phyloP scores from a whole-genome alignment of 768 basidiomycete genomes.

The Tremella yokohamensis region DNA sequence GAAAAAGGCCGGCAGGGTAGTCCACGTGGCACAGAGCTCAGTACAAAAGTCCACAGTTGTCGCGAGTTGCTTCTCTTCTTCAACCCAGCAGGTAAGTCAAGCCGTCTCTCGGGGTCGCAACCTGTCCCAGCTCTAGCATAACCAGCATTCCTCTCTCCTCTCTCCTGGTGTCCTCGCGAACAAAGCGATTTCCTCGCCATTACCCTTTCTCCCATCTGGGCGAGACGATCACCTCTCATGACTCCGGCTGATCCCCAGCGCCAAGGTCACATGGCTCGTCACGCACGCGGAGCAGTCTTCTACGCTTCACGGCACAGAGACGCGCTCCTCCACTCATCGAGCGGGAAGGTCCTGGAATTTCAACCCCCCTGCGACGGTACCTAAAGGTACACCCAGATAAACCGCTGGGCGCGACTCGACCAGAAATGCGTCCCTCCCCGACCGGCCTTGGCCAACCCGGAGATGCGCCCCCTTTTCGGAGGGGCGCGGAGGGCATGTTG shows the following conservation, averaged over 20 bases:
- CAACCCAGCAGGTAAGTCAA: constrained; percentile 15
- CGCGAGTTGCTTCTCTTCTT: neutral
- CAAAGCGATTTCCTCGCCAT: neutral
- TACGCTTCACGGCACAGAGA: constrained; percentile 4
- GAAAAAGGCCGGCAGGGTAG: constrained; percentile 1
- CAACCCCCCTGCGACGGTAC: constrained; percentile 43
- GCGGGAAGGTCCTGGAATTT: constrained; percentile 53
- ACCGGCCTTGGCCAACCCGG: constrained; percentile 15
- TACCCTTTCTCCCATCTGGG: neutral
- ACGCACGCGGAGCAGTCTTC: constrained; percentile 26
- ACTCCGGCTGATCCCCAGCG: constrained; percentile 20
- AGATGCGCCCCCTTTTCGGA: constrained; percentile 25
- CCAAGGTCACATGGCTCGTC: constrained; percentile 52
- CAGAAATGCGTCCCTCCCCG: constrained; percentile 49
- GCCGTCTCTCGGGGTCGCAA: no score
- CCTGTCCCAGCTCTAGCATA: no score
- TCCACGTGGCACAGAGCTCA: neutral
- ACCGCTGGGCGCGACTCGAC: constrained; percentile 46
- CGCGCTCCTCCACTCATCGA: constrained; percentile 36
- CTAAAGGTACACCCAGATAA: constrained; percentile 44
- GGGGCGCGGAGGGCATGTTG: constrained; percentile 42
- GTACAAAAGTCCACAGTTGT: neutral
- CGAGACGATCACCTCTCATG: neutral
- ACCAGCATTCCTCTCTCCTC: no score
- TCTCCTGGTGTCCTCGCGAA: no score